phyloP scores from a whole-genome alignment of 202 grass and related monocot genomes.

The Digitaria exilis region DNA sequence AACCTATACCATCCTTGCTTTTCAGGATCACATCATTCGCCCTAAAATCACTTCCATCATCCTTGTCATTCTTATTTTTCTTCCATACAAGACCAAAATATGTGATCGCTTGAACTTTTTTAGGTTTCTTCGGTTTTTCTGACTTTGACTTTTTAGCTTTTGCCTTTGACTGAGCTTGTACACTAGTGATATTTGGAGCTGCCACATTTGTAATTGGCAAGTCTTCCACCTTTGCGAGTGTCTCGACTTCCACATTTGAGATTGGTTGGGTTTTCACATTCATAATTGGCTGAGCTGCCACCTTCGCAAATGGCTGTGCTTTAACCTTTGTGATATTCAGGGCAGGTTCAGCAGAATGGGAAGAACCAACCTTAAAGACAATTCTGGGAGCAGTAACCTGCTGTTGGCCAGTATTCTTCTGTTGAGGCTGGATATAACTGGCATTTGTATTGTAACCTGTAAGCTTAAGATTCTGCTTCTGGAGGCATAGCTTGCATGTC shows the following conservation, averaged over 20 bases:
- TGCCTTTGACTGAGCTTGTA: conserved; percentile 40
- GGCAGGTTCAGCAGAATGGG: conserved; percentile 39
- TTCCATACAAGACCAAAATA: conserved; percentile 92
- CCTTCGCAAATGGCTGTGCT: conserved; percentile 24
- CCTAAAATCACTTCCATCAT: conserved; percentile 68
- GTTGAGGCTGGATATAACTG: conserved; percentile 48
- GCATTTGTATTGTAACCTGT: conserved; percentile 47
- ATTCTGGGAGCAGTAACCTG: conserved; percentile 47
- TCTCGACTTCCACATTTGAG: background rate
- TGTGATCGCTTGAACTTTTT: conserved; percentile 47
- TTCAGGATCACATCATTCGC: conserved; percentile 79
- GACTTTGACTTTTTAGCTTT: conserved; percentile 48
- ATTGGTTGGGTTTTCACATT: conserved; percentile 14
- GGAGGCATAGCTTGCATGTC: conserved; percentile 69
- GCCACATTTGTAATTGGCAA: conserved; percentile 20
- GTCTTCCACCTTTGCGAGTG: background rate
- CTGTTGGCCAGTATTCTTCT: conserved; percentile 56
- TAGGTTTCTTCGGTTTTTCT: conserved; percentile 56
- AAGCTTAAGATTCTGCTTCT: conserved; percentile 51
- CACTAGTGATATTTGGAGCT: conserved; percentile 40
- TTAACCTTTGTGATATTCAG: conserved; percentile 1
- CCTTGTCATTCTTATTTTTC: conserved; percentile 53
- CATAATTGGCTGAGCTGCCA: conserved; percentile 31
- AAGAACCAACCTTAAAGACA: conserved; percentile 51
- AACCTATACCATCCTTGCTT: conserved; percentile 60